Percentiles rank a stretch among this genome's conserved stretches.
These are phyloP conservation scores for Ceratocystis diversiconidia DNA, from an alignment of 2,329 filamentous ascomycete genomes.

Conservation along the genomic window DNA sequence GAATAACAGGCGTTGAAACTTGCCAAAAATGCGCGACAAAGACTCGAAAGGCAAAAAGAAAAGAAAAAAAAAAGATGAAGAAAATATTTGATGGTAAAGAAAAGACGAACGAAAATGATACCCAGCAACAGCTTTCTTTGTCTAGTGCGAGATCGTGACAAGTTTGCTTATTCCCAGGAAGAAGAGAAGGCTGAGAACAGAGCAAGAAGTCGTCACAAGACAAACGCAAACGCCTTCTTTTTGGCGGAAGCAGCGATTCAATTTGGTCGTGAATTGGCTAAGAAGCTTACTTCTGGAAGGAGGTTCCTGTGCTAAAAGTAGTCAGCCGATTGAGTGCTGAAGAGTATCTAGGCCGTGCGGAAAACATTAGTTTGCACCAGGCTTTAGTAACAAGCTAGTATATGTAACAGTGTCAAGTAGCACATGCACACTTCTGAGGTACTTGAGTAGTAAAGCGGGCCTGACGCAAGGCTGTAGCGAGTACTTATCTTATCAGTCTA, in stretches of 20 bases:
- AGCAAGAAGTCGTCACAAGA: constrained; percentile 5
- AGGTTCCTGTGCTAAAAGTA: constrained; percentile 1
- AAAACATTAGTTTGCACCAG: neutral
- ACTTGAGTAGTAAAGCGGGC: neutral
- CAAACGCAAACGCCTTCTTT: neutral
- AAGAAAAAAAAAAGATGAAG: neutral
- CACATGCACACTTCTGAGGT: neutral
- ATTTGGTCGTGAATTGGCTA: neutral
- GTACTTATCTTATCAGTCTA: constrained; percentile 2
- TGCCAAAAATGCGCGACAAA: constrained; percentile 7
- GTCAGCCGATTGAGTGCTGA: neutral
- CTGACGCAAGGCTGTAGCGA: neutral
- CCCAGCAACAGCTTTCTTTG: neutral
- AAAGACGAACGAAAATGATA: neutral
- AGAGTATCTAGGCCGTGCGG: neutral
- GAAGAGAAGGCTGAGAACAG: neutral
- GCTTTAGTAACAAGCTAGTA: no score
- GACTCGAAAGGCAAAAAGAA: neutral
- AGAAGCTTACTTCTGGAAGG: neutral
- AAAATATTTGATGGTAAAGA: neutral
- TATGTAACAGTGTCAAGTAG: no score
- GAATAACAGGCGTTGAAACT: neutral
- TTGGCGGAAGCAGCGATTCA: neutral
- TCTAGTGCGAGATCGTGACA: neutral
- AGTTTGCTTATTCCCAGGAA: neutral